phyloP scores from a whole-genome alignment of 139 green algal species.

The Chlorella sp. region DNA sequence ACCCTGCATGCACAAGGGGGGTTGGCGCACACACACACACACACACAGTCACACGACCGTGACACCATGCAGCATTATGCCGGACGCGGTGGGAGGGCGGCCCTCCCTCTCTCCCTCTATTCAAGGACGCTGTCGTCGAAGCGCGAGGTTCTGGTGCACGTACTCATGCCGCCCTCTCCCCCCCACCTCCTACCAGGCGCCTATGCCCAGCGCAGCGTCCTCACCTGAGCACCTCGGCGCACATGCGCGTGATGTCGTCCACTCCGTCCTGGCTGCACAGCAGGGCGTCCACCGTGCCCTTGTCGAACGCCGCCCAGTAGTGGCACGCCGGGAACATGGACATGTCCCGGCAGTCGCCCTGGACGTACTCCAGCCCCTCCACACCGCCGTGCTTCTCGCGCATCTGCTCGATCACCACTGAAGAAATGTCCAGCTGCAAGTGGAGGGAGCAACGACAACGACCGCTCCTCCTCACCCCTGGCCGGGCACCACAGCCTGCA shows the following conservation, averaged over 20 bases:
- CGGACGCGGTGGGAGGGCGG: no score
- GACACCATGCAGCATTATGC: no score
- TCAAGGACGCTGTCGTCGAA: no score
- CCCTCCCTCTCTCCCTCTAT: no score
- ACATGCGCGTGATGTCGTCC: slow-evolving; percentile 19
- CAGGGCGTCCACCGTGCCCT: slow-evolving; percentile 21
- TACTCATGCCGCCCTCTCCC: no score
- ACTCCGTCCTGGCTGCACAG: slow-evolving; percentile 30
- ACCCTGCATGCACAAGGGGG: slow-evolving; percentile 12
- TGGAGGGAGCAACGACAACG: not conserved
- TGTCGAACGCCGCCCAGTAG: not conserved
- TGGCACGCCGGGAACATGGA: not conserved
- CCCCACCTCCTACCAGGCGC: no score
- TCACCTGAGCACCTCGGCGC: slow-evolving; percentile 21
- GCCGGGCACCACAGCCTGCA: not conserved
- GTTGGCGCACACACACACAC: no score
- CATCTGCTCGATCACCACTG: slow-evolving; percentile 30
- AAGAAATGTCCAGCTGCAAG: slow-evolving; percentile 32
- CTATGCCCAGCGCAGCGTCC: no score
- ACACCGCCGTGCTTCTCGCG: slow-evolving; percentile 10
- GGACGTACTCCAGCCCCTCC: slow-evolving; percentile 13
- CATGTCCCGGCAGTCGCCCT: slow-evolving; percentile 29
- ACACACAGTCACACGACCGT: no score
- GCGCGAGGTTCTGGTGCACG: no score
- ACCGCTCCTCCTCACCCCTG: not conserved